Conservation (phyloP, 495 filamentous ascomycete species). For the Lindgomyces ingoldianus region DNA sequence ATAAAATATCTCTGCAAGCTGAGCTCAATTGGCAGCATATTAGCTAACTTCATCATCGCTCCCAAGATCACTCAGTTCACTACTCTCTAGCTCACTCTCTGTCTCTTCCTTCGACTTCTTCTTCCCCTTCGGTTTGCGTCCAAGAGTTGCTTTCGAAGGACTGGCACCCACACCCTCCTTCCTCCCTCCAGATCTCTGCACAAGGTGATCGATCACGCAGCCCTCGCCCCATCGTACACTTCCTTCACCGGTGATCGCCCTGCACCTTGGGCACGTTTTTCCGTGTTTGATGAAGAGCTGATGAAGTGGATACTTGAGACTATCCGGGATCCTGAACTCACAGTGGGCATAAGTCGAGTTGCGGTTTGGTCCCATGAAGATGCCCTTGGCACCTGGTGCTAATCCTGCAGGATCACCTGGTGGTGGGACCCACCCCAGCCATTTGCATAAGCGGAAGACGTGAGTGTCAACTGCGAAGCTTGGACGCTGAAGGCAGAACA, state of each 20-base stretch:
- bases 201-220: slow-evolving; percentile 50
- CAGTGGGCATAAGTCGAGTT: slow-evolving; percentile 77
- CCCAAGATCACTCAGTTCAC: slow-evolving; percentile 38
- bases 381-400: slow-evolving; percentile 43
- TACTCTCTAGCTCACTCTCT: slow-evolving; percentile 26
- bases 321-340: slow-evolving; percentile 77
- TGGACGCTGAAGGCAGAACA: slow-evolving; percentile 54
- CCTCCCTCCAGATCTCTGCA: slow-evolving; percentile 43
- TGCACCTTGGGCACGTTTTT: slow-evolving; percentile 74
- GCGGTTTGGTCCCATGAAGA: slow-evolving; percentile 49
- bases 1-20: no score
- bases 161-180: slow-evolving; percentile 29
- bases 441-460: slow-evolving; percentile 68
- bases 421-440: slow-evolving; percentile 82
- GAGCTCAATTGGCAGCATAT: background rate
- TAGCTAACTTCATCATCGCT: slow-evolving; percentile 23
- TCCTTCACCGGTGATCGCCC: slow-evolving; percentile 52
- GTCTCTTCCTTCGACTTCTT: slow-evolving; percentile 21
- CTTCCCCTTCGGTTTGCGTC: slow-evolving; percentile 28
- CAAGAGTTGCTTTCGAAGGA: slow-evolving; percentile 5
- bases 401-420: slow-evolving; percentile 32
- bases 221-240: slow-evolving; percentile 47
- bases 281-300: slow-evolving; percentile 87
- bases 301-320: slow-evolving; percentile 87
- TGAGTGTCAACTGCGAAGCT: slow-evolving; percentile 52